Percentiles rank a stretch among this genome's conserved stretches.
Evolutionary conservation across 2,329 filamentous ascomycete genomes (phyloP).

Genomic region (Xylariaceae sp.): DNA sequence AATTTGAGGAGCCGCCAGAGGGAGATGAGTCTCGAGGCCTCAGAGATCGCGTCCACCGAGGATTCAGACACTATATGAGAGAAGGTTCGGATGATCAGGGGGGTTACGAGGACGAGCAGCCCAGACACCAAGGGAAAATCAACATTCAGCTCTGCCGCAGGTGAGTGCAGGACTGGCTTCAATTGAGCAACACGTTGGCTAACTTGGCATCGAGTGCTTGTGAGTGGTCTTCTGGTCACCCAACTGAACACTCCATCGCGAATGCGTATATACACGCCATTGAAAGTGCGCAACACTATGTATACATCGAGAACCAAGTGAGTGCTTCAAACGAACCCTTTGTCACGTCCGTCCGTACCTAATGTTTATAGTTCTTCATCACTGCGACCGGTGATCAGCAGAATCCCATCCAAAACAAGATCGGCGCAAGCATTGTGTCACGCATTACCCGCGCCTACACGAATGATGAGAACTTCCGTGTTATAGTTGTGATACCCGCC

Average conservation of each 20-base stretch:
- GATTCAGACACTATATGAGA: slow-evolving; percentile 39
- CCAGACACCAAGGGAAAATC: slow-evolving; percentile 22
- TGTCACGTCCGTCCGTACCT: background rate
- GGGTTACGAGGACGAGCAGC: slow-evolving; percentile 1
- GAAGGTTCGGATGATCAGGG: slow-evolving; percentile 29
- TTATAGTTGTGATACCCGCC: slow-evolving; percentile 74
- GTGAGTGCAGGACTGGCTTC: slow-evolving; percentile 28
- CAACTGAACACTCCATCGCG: slow-evolving; percentile 70
- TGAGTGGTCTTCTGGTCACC: slow-evolving; percentile 50
- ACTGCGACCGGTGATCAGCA: slow-evolving; percentile 70
- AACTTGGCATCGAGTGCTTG: slow-evolving; percentile 37
- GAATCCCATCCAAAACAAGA: slow-evolving; percentile 69
- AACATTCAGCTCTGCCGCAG: slow-evolving; percentile 51
- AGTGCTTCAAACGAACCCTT: background rate
- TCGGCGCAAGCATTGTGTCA: slow-evolving; percentile 74
- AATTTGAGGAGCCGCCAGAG: slow-evolving; percentile 22
- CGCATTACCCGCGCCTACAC: slow-evolving; percentile 68
- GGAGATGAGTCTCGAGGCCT: slow-evolving; percentile 36
- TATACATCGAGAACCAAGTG: slow-evolving; percentile 75
- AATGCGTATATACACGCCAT: slow-evolving; percentile 79
- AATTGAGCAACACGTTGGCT: background rate
- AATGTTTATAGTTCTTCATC: slow-evolving; percentile 67
- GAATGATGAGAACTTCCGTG: slow-evolving; percentile 63
- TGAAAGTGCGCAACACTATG: slow-evolving; percentile 62
- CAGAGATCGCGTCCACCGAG: slow-evolving; percentile 41